These are phyloP conservation scores for Fraxinus sp. DNA, from an alignment of 305 asterid species.

Conservation along the genomic window DNA sequence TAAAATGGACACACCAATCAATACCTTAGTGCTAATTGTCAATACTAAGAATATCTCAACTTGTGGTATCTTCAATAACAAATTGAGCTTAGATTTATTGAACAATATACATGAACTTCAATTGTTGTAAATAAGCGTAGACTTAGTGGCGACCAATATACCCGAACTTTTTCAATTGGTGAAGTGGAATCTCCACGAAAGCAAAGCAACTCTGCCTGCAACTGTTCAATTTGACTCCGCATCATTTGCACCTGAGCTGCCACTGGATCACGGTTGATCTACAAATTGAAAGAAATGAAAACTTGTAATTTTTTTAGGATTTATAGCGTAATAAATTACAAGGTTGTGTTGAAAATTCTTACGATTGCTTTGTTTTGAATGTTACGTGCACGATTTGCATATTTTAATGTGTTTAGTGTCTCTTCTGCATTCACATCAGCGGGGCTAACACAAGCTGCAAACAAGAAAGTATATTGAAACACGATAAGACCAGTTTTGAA, in stretches of 20 bases:
- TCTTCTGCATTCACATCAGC: conserved; percentile 77
- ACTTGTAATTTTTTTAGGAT: not conserved
- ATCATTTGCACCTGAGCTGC: conserved; percentile 79
- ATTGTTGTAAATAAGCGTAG: conserved; percentile 32
- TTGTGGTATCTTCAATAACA: not conserved
- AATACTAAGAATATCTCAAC: not conserved
- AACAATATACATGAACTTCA: conserved; percentile 62
- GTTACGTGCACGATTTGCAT: conserved; percentile 92
- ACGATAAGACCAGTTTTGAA: not conserved
- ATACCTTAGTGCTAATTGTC: not conserved
- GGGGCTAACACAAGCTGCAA: conserved; percentile 83
- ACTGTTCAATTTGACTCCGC: conserved; percentile 87
- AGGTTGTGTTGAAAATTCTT: conserved; percentile 25
- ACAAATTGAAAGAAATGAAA: conserved; percentile 20
- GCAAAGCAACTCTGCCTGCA: conserved; percentile 83
- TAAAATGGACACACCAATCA: not conserved
- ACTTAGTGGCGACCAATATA: conserved; percentile 22
- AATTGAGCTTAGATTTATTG: conserved; percentile 10
- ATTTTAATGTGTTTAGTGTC: conserved; percentile 78
- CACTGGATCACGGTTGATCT: conserved; percentile 90
- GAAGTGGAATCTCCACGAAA: conserved; percentile 69
- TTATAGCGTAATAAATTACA: not conserved
- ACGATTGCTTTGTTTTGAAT: conserved; percentile 96
- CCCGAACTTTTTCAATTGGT: conserved; percentile 86
- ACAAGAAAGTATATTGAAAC: not conserved